A percentile compares a stretch with the other conserved stretches of the same genome.
Conservation (phyloP, 2,329 filamentous ascomycete genomes). For the Aspergillus sp. region DNA sequence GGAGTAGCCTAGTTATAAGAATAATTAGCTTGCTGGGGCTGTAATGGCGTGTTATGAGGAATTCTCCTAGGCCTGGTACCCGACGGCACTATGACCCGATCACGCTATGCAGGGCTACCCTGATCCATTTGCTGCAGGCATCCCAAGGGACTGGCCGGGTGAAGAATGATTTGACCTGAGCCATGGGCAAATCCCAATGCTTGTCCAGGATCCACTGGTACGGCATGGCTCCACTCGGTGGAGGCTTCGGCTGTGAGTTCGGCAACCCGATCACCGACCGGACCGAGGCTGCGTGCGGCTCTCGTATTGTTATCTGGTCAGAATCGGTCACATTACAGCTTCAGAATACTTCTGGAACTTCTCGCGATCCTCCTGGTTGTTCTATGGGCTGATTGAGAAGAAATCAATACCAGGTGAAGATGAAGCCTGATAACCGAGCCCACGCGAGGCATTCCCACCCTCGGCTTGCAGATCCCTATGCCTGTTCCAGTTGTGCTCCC, state of each 20-base stretch:
- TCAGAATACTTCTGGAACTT: background rate
- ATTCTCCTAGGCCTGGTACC: background rate
- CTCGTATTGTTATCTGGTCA: background rate
- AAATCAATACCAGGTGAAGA: background rate
- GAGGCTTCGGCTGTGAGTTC: constrained; percentile 1
- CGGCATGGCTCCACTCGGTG: background rate
- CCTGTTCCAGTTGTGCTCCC: background rate
- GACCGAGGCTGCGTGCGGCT: background rate
- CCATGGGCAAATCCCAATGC: background rate
- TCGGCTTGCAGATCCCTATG: background rate
- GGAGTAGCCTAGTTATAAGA: background rate
- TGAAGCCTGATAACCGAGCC: background rate
- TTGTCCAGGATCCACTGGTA: background rate
- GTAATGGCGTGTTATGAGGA: background rate
- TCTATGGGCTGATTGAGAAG: background rate
- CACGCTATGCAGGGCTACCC: background rate
- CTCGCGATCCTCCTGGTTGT: background rate
- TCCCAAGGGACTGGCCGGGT: background rate
- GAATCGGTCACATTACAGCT: background rate
- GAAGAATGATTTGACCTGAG: background rate
- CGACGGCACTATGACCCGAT: background rate
- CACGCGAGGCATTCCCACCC: background rate
- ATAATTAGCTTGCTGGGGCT: background rate
- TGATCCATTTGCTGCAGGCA: background rate
- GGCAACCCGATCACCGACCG: background rate